Conservation (phyloP, 2,329 filamentous ascomycete species). For the Amauroascus verrucosus region DNA sequence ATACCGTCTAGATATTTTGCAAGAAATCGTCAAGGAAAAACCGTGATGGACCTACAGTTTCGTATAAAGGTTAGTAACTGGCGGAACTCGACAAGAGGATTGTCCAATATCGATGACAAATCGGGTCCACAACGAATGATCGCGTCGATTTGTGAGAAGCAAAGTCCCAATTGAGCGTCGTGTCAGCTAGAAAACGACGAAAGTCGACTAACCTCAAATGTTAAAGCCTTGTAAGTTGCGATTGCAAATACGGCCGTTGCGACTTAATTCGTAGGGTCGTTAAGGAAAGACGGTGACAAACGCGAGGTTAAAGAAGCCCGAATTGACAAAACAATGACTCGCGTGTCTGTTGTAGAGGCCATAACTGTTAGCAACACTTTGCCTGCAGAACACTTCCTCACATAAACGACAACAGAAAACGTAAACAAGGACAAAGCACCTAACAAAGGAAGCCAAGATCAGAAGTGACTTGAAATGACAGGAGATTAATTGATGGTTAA, state of each 20-base stretch:
- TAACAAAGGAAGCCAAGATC: conserved; percentile 16
- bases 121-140: neutral
- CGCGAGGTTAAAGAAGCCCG: conserved; percentile 20
- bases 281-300: conserved; percentile 30
- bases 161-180: conserved; percentile 15
- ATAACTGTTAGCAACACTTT: conserved; percentile 17
- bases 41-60: neutral
- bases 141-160: neutral
- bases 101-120: neutral
- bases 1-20: neutral
- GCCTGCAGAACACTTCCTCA: neutral
- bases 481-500: conserved; percentile 19
- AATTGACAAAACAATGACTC: conserved; percentile 13
- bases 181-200: conserved; percentile 16
- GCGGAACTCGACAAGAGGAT: neutral
- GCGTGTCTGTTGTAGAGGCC: conserved; percentile 16
- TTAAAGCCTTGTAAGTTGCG: conserved; percentile 9
- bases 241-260: conserved; percentile 26
- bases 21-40: neutral
- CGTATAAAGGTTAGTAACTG: neutral
- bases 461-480: conserved; percentile 46
- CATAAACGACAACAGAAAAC: conserved; percentile 7
- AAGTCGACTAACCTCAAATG: conserved; percentile 10
- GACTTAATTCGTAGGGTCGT: conserved; percentile 34
- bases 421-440: conserved; percentile 16